phyloP scores from a whole-genome alignment of 345 rosid species.

The Cardamine chenopodiifolia region DNA sequence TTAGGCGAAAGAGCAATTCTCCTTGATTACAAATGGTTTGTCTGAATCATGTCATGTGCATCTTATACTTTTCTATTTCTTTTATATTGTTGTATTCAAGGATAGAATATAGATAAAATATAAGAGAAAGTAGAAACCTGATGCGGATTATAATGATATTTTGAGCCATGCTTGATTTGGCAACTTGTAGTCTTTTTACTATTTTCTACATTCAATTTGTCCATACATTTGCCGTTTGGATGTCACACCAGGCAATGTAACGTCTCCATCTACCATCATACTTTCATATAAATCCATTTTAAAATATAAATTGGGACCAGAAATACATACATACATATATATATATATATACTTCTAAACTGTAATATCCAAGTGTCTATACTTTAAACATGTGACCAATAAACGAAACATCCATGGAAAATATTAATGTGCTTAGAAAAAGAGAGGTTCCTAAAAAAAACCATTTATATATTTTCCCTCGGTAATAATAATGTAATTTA shows the following conservation, averaged over 20 bases:
- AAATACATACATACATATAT: neutral
- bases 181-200: slow-evolving; percentile 25
- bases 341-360: neutral
- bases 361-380: neutral
- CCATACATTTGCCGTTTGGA: slow-evolving; percentile 24
- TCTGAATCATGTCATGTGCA: neutral
- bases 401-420: neutral
- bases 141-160: neutral
- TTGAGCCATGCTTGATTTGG: slow-evolving; percentile 27
- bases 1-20: neutral
- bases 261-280: slow-evolving; percentile 34
- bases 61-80: neutral
- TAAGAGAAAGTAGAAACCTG: slow-evolving; percentile 2
- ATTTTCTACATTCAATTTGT: slow-evolving; percentile 26
- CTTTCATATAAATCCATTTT: slow-evolving; percentile 26
- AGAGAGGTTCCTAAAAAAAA: neutral
- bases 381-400: slow-evolving; percentile 14
- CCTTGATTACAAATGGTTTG: neutral
- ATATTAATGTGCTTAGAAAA: neutral
- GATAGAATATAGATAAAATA: neutral
- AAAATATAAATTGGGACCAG: slow-evolving; percentile 24
- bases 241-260: slow-evolving; percentile 37
- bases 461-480: neutral
- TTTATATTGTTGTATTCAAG: neutral
- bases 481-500: neutral